Conservation (phyloP, 2,329 filamentous ascomycete genomes). For the Pestalotiopsis sp. region DNA sequence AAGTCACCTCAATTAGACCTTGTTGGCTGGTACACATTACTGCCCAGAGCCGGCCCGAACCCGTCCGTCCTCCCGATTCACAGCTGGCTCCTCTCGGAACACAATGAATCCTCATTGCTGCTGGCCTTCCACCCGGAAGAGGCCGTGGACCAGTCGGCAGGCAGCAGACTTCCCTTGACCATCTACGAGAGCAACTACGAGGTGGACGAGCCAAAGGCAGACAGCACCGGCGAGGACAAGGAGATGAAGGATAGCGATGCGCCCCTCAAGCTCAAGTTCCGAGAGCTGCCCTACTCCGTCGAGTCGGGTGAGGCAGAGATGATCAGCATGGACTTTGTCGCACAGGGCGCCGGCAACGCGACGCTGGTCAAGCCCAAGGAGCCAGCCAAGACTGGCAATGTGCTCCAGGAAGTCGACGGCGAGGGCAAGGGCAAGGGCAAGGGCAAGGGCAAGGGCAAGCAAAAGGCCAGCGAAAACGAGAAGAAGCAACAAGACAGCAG, state of each 20-base stretch:
- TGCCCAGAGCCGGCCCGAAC: conserved; percentile 73
- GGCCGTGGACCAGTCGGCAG: conserved; percentile 56
- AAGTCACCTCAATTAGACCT: conserved; percentile 81
- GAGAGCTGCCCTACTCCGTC: conserved; percentile 81
- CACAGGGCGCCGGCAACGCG: conserved; percentile 81
- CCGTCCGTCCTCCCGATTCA: conserved; percentile 73
- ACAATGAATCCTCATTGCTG: conserved; percentile 86
- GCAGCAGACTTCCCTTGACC: conserved; percentile 84
- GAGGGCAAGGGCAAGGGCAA: conserved; percentile 62
- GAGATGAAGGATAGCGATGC: conserved; percentile 70
- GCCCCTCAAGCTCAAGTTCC: conserved; percentile 70
- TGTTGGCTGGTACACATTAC: conserved; percentile 89
- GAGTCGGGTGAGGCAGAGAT: conserved; percentile 97
- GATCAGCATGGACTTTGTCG: conserved; percentile 95
- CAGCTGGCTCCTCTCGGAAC: conserved; percentile 70
- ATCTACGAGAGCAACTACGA: conserved; percentile 88
- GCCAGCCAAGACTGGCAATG: conserved; percentile 44
- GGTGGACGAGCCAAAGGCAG: conserved; percentile 57
- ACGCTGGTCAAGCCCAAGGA: conserved; percentile 53
- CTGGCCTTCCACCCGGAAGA: conserved; percentile 81
- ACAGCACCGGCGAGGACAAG: conserved; percentile 65
- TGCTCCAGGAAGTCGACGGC: conserved; percentile 45
- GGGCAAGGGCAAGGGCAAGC: conserved; percentile 37
- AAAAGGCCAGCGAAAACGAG: conserved; percentile 16
- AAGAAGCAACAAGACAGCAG: conserved; percentile 31